Base-by-base conservation (phyloP, 75 land plant genomes). In the Cupressus sempervirens region DNA sequence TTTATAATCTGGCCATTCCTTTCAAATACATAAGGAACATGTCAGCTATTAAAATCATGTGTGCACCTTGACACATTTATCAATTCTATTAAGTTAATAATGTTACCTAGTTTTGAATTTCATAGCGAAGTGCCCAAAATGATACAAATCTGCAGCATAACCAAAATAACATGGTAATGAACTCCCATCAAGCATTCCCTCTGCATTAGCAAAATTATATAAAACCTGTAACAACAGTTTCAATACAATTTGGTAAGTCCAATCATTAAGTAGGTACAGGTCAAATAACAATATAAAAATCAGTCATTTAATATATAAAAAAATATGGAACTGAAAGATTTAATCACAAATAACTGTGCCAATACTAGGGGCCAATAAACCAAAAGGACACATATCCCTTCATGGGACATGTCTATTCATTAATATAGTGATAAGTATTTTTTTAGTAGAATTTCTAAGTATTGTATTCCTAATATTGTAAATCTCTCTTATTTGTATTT, bases 121-220 rank as follows among this genome's bases (percentile, higher is more conserved):
- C 50, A 89, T 74, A 48, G 88, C 91, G 68, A 90, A 90, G 76
- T 90, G 91, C 73, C 91, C 91, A 86, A 89, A 90, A 56, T 90
- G 91, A 82, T 90, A 90, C 34, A 90, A 79, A 86, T 90, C 91
- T 14, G 90, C 76, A 36, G 91, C 83, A 48, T 81, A 88, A 34
- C 91, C 91, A 86, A 90, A 90, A 48, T 90, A 90, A 45, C 85
- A 74, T 11, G 91, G 83, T 38, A 90, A 85, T 38, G 88, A 52
- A 72, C 77, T 89, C 50, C 88, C 90, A 73, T 67, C 85, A n/a
- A 90, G 83, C 26, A 84, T 67, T 86, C 91, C 91, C 41, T 90
- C 91, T 7, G 88, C 83, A 86, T 90, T 86, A 83, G 91, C 91
- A 81, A 90, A 90, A 65, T 86, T 65, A 75, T 90, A 90, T 88